Conservation (phyloP, 2,329 filamentous ascomycete genomes). For the Colletotrichum kahawae region DNA sequence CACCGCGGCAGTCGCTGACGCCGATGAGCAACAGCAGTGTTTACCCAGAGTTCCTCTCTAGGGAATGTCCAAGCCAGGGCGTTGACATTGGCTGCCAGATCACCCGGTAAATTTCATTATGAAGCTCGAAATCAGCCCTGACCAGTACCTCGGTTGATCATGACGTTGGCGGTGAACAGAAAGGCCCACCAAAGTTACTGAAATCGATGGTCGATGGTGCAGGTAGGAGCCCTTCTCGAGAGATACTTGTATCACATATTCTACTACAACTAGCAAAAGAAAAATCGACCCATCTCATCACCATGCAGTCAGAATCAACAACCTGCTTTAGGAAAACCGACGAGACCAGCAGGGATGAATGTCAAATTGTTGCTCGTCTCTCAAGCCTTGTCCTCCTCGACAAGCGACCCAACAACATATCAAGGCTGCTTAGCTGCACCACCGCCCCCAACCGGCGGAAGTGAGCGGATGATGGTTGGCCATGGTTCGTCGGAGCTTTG, state of each 20-base stretch:
- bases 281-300: constrained; percentile 5
- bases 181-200: not conserved
- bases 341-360: not conserved
- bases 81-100: not conserved
- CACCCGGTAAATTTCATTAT: not conserved
- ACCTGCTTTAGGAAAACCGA: not conserved
- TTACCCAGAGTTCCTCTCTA: not conserved
- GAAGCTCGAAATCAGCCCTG: not conserved
- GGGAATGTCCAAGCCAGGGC: not conserved
- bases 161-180: not conserved
- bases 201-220: not conserved
- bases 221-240: not conserved
- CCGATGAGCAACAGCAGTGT: not conserved
- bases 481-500: not conserved
- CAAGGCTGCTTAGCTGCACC: not conserved
- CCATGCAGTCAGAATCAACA: not conserved
- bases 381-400: not conserved
- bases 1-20: not conserved
- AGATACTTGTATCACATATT: not conserved
- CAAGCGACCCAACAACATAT: not conserved
- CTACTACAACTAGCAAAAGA: not conserved
- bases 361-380: not conserved
- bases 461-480: constrained; percentile 2
- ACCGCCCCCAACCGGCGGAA: not conserved
- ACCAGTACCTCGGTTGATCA: not conserved